Evolutionary conservation across 148 eudicot genomes (phyloP).

Genomic region (Fagopyrum homotropicum): DNA sequence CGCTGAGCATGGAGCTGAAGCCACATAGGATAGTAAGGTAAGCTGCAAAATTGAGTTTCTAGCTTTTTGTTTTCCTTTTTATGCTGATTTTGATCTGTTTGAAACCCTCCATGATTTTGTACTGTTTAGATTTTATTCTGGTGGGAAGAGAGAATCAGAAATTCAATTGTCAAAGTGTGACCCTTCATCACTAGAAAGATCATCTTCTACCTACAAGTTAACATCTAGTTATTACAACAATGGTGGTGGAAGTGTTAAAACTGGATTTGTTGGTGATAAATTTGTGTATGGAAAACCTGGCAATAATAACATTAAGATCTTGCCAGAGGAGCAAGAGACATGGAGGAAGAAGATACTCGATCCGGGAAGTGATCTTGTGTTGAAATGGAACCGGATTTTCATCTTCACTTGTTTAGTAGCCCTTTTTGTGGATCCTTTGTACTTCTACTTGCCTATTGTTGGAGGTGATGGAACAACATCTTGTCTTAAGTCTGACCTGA

Average conservation of each 20-base stretch:
- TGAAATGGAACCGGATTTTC: slow-evolving; percentile 85
- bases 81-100: not conserved
- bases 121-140: slow-evolving; percentile 58
- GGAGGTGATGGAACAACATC: slow-evolving; percentile 39
- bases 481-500: slow-evolving; percentile 67
- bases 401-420: slow-evolving; percentile 78
- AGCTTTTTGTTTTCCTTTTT: not conserved
- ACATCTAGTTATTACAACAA: slow-evolving; percentile 32
- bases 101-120: slow-evolving; percentile 2
- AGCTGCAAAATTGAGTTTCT: not conserved
- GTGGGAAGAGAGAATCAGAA: slow-evolving; percentile 50
- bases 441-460: slow-evolving; percentile 69
- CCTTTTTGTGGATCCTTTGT: slow-evolving; percentile 82
- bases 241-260: slow-evolving; percentile 23
- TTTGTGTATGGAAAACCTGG: slow-evolving; percentile 41
- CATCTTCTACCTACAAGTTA: slow-evolving; percentile 48
- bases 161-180: slow-evolving; percentile 42
- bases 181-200: slow-evolving; percentile 39
- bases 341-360: slow-evolving; percentile 76
- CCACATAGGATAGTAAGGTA: slow-evolving; percentile 68
- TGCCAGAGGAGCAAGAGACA: slow-evolving; percentile 39
- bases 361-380: slow-evolving; percentile 85
- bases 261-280: slow-evolving; percentile 21
- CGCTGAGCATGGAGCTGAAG: slow-evolving; percentile 56
- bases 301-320: slow-evolving; percentile 28